Conservation (phyloP, 2,329 filamentous ascomycete genomes). For the Ceratocystis cacaofunesta region DNA sequence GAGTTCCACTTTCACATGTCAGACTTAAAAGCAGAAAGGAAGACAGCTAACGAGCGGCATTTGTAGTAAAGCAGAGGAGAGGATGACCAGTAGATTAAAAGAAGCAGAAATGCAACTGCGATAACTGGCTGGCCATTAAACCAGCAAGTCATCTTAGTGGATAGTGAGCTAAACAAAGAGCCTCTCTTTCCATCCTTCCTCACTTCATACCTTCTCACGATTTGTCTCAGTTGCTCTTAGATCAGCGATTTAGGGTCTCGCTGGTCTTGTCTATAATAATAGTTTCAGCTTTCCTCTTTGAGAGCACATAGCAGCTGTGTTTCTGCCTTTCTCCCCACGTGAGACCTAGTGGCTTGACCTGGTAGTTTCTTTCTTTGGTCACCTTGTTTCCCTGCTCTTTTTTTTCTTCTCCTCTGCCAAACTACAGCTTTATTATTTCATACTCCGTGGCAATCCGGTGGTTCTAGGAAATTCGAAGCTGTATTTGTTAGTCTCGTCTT, state of each 20-base stretch:
- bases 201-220: not conserved
- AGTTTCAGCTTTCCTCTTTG: slow-evolving; percentile 1
- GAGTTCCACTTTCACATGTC: slow-evolving; percentile 17
- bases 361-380: not conserved
- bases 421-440: not conserved
- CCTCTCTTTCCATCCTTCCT: not conserved
- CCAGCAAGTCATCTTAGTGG: not conserved
- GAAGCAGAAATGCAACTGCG: not conserved
- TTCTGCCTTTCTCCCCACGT: not conserved
- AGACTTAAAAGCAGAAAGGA: not conserved
- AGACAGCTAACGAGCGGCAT: not conserved
- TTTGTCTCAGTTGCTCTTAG: not conserved
- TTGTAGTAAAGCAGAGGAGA: too few relatives aligned
- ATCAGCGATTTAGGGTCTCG: not conserved
- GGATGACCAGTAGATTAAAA: not conserved
- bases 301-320: not conserved
- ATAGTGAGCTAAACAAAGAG: too few relatives aligned
- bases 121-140: not conserved
- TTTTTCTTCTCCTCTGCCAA: not conserved
- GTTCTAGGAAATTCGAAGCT: not conserved
- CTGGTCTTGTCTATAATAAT: not conserved
- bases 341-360: not conserved
- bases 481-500: not conserved
- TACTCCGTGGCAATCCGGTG: not conserved
- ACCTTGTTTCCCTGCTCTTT: not conserved